These are phyloP conservation scores for Ascocoryne sarcoides DNA, from an alignment of 2,329 filamentous ascomycete genomes.

Conservation along the genomic window DNA sequence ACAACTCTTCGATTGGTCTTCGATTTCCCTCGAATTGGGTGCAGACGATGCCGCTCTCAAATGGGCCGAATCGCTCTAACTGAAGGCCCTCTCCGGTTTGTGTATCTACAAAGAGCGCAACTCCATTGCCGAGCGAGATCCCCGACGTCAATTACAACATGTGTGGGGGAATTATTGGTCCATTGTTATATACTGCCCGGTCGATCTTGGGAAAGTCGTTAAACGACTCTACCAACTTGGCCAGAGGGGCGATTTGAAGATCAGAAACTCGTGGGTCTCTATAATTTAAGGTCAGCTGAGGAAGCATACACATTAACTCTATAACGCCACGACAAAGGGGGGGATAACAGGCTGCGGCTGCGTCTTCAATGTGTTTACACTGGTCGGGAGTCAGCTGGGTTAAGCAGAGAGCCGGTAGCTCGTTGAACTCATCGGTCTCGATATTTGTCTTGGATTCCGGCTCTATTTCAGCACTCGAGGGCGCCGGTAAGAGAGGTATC, in stretches of 20 bases:
- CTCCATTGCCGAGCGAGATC: background rate
- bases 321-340: constrained; percentile 7
- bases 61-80: constrained; percentile 1
- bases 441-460: background rate
- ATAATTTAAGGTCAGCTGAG: constrained; percentile 3
- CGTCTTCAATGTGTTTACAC: constrained; percentile 6
- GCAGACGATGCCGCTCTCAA: background rate
- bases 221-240: background rate
- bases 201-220: background rate
- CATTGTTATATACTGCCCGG: constrained; percentile 1
- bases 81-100: constrained; percentile 8
- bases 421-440: background rate
- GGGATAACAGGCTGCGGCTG: constrained; percentile 7
- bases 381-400: constrained; percentile 8
- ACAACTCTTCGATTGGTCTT: constrained; percentile 6
- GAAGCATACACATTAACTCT: constrained; percentile 11
- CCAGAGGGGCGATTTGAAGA: background rate
- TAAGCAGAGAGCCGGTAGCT: constrained; percentile 4
- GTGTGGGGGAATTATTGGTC: constrained; percentile 7
- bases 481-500: no score
- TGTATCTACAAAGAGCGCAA: constrained; percentile 8
- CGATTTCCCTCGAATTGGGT: constrained; percentile 1
- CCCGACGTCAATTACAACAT: constrained; percentile 4
- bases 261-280: background rate
- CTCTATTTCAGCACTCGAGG: background rate